Conservation (phyloP, 768 basidiomycete species). For the Dioszegia hungarica region DNA sequence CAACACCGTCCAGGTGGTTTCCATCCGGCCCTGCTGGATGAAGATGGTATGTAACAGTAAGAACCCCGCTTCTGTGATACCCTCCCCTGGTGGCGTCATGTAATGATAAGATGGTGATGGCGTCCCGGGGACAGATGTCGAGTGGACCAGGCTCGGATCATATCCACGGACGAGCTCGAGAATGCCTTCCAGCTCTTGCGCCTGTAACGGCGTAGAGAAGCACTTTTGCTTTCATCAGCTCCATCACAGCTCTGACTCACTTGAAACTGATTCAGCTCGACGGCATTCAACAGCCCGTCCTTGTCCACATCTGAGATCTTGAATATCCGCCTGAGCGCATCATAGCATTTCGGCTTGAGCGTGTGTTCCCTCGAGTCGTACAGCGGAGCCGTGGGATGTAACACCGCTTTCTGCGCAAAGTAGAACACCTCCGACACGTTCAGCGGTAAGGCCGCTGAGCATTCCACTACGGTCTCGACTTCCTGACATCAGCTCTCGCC, state of each 20-base stretch:
- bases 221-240: conserved; percentile 69
- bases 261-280: conserved; percentile 95
- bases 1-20: conserved; percentile 97
- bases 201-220: conserved; percentile 85
- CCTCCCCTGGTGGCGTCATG: conserved; percentile 48
- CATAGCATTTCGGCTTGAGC: conserved; percentile 83
- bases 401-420: conserved; percentile 95
- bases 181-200: conserved; percentile 93
- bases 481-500: conserved; percentile 58
- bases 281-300: conserved; percentile 80
- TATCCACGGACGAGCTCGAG: conserved; percentile 81
- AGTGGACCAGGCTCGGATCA: conserved; percentile 66
- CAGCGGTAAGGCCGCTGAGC: conserved; percentile 77
- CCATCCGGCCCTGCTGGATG: conserved; percentile 88
- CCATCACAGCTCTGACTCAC: conserved; percentile 51
- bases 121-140: conserved; percentile 30
- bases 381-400: conserved; percentile 92
- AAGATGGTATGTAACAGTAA: conserved; percentile 92
- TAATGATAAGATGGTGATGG: conserved; percentile 28
- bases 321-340: conserved; percentile 87
- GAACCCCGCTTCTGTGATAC: conserved; percentile 88
- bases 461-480: conserved; percentile 95
- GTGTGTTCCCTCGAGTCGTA: conserved; percentile 95
- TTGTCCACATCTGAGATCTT: conserved; percentile 93
- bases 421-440: conserved; percentile 98